Evolutionary conservation across 2,329 filamentous ascomycete genomes (phyloP), one percentile per base, ranked within the genome.

Genomic region (Endoconidiophora polonica): DNA sequence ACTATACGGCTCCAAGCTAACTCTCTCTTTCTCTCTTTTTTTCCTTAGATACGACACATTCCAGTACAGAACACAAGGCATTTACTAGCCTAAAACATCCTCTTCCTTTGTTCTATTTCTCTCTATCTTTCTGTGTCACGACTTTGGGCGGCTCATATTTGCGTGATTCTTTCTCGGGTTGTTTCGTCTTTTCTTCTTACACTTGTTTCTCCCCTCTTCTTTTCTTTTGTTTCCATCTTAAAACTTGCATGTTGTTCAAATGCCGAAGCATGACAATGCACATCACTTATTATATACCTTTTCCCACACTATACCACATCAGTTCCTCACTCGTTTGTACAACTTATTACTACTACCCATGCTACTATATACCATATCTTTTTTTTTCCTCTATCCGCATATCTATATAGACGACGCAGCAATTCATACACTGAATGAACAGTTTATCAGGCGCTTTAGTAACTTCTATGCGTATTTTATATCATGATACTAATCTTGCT

Each of bases 51-150:
- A 87, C 60, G 83, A 87, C 65, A 86, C 83, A 55, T 90, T 87
- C 68, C 84, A 90, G 68, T 90, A 90, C 66, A 77, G 85, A 60
- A 88, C 85, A 36, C 84, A 90, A 65, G 85, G 84, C 57, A 90
- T 90, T 65, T 90, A 90, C 65, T 90, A 44, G 23, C 38, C 2
- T 24, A 24, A 38, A 26, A 5, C 24, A 9, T 16, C 9, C 23
- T 49, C 12, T 40, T 40, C 22, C 7, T 47, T 36, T 45, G 44
- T 16, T 37, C 41, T 26, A 40, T 33, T 18, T 44, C 36, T 50
- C 23, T 41, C 36, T 50, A 18, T 45, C 38, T 40, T 39, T 33
- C 33, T 22, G 18, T 33, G 38, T 48, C 20, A 22, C 4, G 18
- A 14, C 6, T 20, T 7, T 22, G 20, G 41, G 20, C 12, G 41